Evolutionary conservation across 1,139 yeast genomes (phyloP), one percentile per base, ranked within the genome.

Genomic region (Suhomyces ambrosiae): DNA sequence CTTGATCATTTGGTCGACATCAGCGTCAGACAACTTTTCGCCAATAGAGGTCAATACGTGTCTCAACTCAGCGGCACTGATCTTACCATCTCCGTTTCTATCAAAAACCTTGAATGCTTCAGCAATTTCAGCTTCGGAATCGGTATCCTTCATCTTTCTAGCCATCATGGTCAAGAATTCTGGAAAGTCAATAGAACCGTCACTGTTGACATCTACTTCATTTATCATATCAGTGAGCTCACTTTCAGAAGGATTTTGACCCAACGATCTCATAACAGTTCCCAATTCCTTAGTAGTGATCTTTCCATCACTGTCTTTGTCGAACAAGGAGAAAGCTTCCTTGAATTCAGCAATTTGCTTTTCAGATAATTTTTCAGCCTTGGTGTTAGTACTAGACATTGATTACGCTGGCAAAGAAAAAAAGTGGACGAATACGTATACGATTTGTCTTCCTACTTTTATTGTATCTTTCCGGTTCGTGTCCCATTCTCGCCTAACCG

Each of bases 101-200:
- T 81, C 87, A 59, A 89, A 88, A 32, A 92, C 98, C 68, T 90
- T 90, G 75, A 92, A 92, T 11, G 98, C 98, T 68, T 92, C 98
- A 49, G 94, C 80, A 52, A 92, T 83, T 65, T 92, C 98, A 51
- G 95, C 97, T 65, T 92, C 97, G 23, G 94, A 83, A 63, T 92
- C 98, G 44, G 95, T 88, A 56, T 92, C 96, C 68, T 86, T 86
- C 82, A 92, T 84, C 61, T 92, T 95, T 68, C 98, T 84, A 22
- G 97, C 96, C 88, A 82, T 82, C 86, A 82, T 81, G 50, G 87
- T 81, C 60, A 82, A 72, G 55, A 82, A 82, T 63, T 85, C 92
- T 51, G 90, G 85, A 71, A 90, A 90, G 63, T 90, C 97, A 56
- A 92, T 89, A 50, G 88, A 82, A 30, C 96, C 96, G 65, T 90